Conservation (phyloP, 805 yeast genomes). For the Barnettozyma wickerhamii region DNA sequence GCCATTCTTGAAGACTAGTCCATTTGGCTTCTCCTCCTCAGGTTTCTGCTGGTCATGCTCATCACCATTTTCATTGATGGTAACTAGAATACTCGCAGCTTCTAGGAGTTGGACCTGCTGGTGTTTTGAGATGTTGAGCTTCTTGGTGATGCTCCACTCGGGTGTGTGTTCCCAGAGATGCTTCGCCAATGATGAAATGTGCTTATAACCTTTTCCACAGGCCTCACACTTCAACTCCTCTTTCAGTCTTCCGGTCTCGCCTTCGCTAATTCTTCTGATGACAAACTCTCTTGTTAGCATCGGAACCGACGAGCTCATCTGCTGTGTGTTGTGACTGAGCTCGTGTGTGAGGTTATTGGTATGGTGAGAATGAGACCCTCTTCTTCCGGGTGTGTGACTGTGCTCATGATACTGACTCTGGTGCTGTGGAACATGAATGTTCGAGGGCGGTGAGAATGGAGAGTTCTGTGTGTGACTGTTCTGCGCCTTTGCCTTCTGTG, state of each 20-base stretch:
- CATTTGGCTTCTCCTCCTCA: conserved; percentile 2
- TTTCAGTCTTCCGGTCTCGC: conserved; percentile 79
- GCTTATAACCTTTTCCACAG: conserved; percentile 89
- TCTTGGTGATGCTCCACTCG: conserved; percentile 86
- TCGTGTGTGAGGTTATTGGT: too few species aligned
- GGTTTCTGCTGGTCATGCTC: conserved; percentile 1
- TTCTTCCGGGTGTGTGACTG: conserved; percentile 9
- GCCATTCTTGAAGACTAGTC: conserved; percentile 6
- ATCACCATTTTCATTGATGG: conserved; percentile 18
- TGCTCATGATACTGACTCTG: conserved; percentile 4
- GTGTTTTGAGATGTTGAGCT: conserved; percentile 51
- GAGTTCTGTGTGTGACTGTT: conserved; percentile 1
- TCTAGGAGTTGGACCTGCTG: conserved; percentile 25
- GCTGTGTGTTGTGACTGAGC: conserved; percentile 10
- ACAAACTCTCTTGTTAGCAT: conserved; percentile 60
- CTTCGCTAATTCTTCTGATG: conserved; percentile 78
- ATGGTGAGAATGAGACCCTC: too few species aligned
- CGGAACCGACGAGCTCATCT: conserved; percentile 32
- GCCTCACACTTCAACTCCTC: conserved; percentile 86
- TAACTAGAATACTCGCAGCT: conserved; percentile 24
- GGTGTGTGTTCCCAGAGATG: conserved; percentile 95
- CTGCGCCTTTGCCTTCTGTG: conserved; percentile 15
- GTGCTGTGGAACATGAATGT: conserved; percentile 16
- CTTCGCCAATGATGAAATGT: conserved; percentile 80
- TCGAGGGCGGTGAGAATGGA: conserved; percentile 22